These are phyloP conservation scores for Aegilops speltoides DNA, from an alignment of 176 grass and related monocot species.

Conservation along the genomic window DNA sequence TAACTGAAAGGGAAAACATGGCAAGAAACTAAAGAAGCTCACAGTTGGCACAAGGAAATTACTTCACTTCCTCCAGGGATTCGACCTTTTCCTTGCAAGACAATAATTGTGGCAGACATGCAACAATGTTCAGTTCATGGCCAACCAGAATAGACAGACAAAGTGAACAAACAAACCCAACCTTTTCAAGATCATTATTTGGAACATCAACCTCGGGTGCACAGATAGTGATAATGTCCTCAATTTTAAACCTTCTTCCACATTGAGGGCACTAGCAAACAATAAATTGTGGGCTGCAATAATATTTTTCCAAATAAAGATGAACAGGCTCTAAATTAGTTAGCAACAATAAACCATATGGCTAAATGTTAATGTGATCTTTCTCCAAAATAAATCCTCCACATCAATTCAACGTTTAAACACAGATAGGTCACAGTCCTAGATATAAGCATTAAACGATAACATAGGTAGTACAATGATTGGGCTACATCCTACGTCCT, in stretches of 20 bases:
- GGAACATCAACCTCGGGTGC: no score
- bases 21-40: slow-evolving; percentile 36
- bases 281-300: neutral
- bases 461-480: neutral
- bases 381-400: neutral
- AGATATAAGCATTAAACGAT: neutral
- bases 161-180: no score
- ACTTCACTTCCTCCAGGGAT: slow-evolving; percentile 47
- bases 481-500: neutral
- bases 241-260: no score
- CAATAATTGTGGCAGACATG: slow-evolving; percentile 22
- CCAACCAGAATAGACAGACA: no score
- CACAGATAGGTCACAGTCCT: neutral
- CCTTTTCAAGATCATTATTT: no score
- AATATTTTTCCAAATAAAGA: neutral
- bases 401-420: neutral
- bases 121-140: no score
- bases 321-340: neutral
- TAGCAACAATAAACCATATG: neutral
- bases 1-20: no score
- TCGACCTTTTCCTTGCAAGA: slow-evolving; percentile 49
- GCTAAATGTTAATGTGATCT: neutral
- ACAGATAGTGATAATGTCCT: no score
- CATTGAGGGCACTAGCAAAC: no score
- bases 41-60: slow-evolving; percentile 57